These are phyloP conservation scores for Trichoderma asperellum DNA, from an alignment of 2,329 filamentous ascomycete genomes.

Conservation along the genomic window DNA sequence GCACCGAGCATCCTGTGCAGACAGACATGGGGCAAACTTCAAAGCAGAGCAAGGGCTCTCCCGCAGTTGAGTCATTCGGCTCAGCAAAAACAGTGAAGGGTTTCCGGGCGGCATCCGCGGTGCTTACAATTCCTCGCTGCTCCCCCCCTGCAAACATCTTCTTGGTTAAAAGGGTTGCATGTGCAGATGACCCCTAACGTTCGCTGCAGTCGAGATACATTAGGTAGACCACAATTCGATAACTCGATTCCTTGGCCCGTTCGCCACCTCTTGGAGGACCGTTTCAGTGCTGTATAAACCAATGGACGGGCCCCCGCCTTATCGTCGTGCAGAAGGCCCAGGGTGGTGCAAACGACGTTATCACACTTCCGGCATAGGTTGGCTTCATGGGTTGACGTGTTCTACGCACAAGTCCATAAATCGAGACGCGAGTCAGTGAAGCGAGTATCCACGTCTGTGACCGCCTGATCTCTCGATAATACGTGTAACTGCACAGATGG, in stretches of 20 bases:
- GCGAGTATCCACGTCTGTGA: conserved; percentile 25
- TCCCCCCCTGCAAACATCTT: background rate
- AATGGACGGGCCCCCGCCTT: conserved; percentile 22
- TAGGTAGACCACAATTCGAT: conserved; percentile 13
- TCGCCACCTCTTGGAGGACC: background rate
- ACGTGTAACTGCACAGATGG: conserved; percentile 26
- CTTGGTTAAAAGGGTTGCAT: conserved; percentile 27
- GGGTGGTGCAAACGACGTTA: conserved; percentile 16
- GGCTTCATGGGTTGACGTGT: conserved; percentile 26
- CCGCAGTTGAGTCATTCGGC: conserved; percentile 13
- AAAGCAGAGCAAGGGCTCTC: background rate
- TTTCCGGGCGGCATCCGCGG: conserved; percentile 26
- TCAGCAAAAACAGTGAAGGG: background rate
- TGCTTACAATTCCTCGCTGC: conserved; percentile 6
- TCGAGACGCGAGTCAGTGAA: conserved; percentile 25
- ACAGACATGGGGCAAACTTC: background rate
- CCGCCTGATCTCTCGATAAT: conserved; percentile 25
- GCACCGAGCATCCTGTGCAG: background rate
- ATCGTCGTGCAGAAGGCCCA: conserved; percentile 14
- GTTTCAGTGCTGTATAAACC: conserved; percentile 13
- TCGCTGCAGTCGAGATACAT: conserved; percentile 14
- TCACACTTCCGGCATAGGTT: conserved; percentile 26
- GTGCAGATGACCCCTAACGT: conserved; percentile 27
- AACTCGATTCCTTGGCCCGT: conserved; percentile 16
- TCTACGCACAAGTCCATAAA: conserved; percentile 23